Evolutionary conservation across 768 basidiomycete species (phyloP).

Genomic region (Mycena leptocephala): DNA sequence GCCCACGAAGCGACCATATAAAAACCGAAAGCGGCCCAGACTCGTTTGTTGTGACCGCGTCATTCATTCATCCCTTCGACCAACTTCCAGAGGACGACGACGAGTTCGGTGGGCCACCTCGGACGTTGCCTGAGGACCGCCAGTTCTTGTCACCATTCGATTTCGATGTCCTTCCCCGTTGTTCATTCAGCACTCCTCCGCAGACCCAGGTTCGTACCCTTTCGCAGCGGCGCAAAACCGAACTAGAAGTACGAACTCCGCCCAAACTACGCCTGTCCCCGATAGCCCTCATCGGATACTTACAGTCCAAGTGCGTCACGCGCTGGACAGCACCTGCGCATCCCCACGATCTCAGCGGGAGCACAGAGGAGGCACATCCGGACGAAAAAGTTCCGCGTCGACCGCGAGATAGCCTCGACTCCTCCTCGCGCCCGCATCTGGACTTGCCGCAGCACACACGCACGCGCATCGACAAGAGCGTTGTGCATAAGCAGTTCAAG

Average conservation of each 20-base stretch:
- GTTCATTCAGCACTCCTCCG: constrained; percentile 17
- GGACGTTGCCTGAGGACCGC: constrained; percentile 52
- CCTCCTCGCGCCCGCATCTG: constrained; percentile 18
- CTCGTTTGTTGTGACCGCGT: constrained; percentile 58
- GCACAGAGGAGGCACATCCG: background rate
- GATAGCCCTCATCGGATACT: constrained; percentile 54
- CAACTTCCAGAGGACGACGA: constrained; percentile 46
- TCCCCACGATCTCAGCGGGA: background rate
- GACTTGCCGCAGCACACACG: constrained; percentile 26
- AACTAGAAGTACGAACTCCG: constrained; percentile 38
- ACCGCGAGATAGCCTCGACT: constrained; percentile 23
- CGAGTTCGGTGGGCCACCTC: constrained; percentile 46
- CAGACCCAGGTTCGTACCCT: constrained; percentile 21
- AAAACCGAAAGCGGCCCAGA: constrained; percentile 35
- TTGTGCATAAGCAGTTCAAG: constrained; percentile 59
- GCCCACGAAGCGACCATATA: constrained; percentile 33
- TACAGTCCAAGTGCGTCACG: constrained; percentile 60
- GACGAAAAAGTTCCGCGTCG: constrained; percentile 32
- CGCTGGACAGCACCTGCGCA: constrained; percentile 10
- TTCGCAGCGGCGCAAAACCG: constrained; percentile 31
- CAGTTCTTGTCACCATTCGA: constrained; percentile 63
- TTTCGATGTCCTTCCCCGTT: constrained; percentile 66
- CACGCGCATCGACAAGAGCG: constrained; percentile 34
- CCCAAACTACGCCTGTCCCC: constrained; percentile 43
- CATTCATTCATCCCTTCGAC: constrained; percentile 68